A percentile compares a stretch with the other conserved stretches of the same genome.
phyloP scores from a whole-genome alignment of 2,329 filamentous ascomycete genomes.

The Aspergillus sp. region DNA sequence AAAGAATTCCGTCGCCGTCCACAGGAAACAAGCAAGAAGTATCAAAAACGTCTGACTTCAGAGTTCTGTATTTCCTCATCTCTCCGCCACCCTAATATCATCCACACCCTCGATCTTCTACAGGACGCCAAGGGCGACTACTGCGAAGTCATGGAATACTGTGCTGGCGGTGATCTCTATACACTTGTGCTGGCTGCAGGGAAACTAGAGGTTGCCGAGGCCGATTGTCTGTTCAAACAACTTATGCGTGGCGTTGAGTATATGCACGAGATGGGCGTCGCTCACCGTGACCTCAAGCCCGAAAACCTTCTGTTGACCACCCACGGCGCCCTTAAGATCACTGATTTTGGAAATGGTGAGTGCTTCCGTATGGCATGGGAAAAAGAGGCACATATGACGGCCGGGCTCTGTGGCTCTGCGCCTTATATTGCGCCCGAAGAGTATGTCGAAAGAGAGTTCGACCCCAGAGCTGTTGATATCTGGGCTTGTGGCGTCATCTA shows the following conservation, averaged over 20 bases:
- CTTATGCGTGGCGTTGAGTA: constrained; percentile 99
- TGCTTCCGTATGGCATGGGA: constrained; percentile 99
- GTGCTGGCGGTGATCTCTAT: constrained; percentile 92
- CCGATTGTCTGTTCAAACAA: constrained; percentile 98
- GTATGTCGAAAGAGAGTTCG: constrained; percentile 92
- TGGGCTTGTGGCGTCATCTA: constrained; percentile 99
- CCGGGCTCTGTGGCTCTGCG: constrained; percentile 90
- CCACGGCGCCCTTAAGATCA: constrained; percentile 92
- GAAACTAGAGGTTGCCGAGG: constrained; percentile 84
- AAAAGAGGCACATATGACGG: constrained; percentile 96
- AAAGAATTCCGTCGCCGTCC: constrained; percentile 96
- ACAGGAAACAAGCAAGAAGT: constrained; percentile 94
- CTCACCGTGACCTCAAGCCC: constrained; percentile 93
- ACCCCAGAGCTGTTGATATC: constrained; percentile 94
- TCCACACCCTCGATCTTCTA: constrained; percentile 92
- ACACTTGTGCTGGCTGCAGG: constrained; percentile 87
- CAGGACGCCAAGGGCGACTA: constrained; percentile 97
- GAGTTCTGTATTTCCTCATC: constrained; percentile 99
- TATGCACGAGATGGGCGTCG: constrained; percentile 98
- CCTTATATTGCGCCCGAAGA: constrained; percentile 98
- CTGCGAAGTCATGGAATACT: constrained; percentile 99
- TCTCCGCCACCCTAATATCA: constrained; percentile 94
- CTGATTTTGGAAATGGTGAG: constrained; percentile 97
- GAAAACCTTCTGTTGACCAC: constrained; percentile 94
- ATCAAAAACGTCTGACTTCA: constrained; percentile 93